phyloP scores from a whole-genome alignment of 2,329 filamentous ascomycete genomes.

The Pseudophaeomoniella oleicola region DNA sequence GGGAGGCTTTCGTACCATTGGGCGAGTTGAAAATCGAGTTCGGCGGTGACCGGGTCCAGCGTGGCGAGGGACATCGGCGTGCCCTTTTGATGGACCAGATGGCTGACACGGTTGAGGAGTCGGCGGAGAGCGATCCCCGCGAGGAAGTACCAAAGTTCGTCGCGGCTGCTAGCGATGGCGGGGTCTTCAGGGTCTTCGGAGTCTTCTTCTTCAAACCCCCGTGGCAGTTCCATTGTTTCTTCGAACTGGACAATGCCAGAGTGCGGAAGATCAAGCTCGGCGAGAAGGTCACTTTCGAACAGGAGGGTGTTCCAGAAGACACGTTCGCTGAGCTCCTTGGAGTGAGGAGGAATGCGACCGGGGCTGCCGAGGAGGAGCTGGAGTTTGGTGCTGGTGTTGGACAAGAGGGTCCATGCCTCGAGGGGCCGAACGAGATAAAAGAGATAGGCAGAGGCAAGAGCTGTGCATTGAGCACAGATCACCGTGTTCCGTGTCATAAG shows the following conservation, averaged over 20 bases:
- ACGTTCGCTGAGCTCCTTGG: constrained; percentile 59
- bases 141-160: constrained; percentile 76
- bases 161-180: constrained; percentile 33
- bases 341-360: constrained; percentile 52
- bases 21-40: constrained; percentile 67
- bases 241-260: constrained; percentile 73
- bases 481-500: constrained; percentile 71
- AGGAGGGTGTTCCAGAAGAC: constrained; percentile 76
- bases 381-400: constrained; percentile 66
- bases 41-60: constrained; percentile 62
- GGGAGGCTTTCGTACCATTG: constrained; percentile 78
- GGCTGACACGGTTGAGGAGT: constrained; percentile 63
- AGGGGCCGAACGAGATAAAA: constrained; percentile 71
- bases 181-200: constrained; percentile 46
- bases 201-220: constrained; percentile 57
- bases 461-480: constrained; percentile 63
- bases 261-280: constrained; percentile 67
- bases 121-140: constrained; percentile 68
- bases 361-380: constrained; percentile 64
- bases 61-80: constrained; percentile 53
- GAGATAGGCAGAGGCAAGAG: constrained; percentile 66
- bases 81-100: constrained; percentile 64
- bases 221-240: constrained; percentile 63
- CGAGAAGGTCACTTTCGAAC: constrained; percentile 66
- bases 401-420: constrained; percentile 69